Conservation (phyloP, 1,284 basidiomycete genomes). For the Ustilago shanxiensis region DNA sequence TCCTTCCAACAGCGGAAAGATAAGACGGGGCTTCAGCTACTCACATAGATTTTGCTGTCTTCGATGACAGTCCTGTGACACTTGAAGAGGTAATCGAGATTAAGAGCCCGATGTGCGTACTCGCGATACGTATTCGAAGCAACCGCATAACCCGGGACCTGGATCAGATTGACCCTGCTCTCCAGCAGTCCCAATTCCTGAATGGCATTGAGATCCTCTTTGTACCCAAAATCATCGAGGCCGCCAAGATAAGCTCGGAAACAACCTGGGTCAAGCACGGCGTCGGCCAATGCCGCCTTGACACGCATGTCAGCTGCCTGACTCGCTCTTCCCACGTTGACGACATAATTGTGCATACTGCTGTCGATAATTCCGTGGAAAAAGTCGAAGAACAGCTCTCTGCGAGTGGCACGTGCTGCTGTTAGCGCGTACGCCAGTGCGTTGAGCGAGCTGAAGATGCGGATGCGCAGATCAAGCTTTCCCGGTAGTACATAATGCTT, state of each 20-base stretch:
- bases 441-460: constrained; percentile 17
- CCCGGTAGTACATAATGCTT: constrained; percentile 30
- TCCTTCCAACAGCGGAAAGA: not conserved
- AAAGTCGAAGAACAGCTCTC: constrained; percentile 25
- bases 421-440: constrained; percentile 17
- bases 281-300: constrained; percentile 44
- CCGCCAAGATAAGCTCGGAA: constrained; percentile 45
- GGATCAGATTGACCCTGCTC: constrained; percentile 38
- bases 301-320: constrained; percentile 49
- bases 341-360: constrained; percentile 37
- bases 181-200: constrained; percentile 21
- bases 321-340: constrained; percentile 28
- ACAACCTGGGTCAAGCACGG: constrained; percentile 36
- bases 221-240: constrained; percentile 48
- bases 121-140: constrained; percentile 22
- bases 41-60: constrained; percentile 18
- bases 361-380: constrained; percentile 28
- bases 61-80: not conserved
- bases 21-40: not conserved
- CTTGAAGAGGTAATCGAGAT: constrained; percentile 49
- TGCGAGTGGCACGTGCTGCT: not conserved
- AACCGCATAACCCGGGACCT: constrained; percentile 39
- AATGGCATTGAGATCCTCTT: constrained; percentile 33
- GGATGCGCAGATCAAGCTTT: constrained; percentile 31
- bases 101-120: constrained; percentile 34